Conservation (phyloP, 176 grass and related monocot species). For the Microstegium vimineum region DNA sequence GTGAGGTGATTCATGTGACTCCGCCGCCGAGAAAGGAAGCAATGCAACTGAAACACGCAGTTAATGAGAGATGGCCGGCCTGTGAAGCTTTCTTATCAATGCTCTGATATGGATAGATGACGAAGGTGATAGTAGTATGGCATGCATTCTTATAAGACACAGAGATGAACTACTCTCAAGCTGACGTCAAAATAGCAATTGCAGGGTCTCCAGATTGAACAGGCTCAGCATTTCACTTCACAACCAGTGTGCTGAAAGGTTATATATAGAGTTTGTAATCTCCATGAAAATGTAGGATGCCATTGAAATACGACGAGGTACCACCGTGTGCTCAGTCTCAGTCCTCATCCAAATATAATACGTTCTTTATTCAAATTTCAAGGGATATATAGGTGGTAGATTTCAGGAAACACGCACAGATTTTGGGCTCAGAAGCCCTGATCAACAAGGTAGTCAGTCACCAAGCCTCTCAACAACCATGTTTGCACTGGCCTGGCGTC, state of each 20-base stretch:
- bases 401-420: neutral
- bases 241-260: no score
- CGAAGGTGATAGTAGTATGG: neutral
- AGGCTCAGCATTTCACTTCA: neutral
- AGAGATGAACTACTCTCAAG: neutral
- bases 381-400: neutral
- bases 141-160: neutral
- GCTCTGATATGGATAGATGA: neutral
- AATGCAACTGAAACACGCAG: constrained; percentile 14
- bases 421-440: constrained; percentile 34
- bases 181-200: neutral
- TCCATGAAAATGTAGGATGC: no score
- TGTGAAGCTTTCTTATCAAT: neutral
- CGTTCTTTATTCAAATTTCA: neutral
- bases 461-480: constrained; percentile 48
- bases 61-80: constrained; percentile 1
- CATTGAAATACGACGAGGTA: neutral
- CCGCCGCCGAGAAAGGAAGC: neutral
- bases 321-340: neutral
- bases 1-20: constrained; percentile 36
- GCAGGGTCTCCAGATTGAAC: neutral
- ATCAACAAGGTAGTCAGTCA: constrained; percentile 42
- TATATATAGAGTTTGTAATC: no score
- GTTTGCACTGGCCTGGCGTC: constrained; percentile 44
- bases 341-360: no score